Evolutionary conservation across 257 asterid species (phyloP), one percentile per base, ranked within the genome.

Genomic region (Parsonsia alboflavescens): DNA sequence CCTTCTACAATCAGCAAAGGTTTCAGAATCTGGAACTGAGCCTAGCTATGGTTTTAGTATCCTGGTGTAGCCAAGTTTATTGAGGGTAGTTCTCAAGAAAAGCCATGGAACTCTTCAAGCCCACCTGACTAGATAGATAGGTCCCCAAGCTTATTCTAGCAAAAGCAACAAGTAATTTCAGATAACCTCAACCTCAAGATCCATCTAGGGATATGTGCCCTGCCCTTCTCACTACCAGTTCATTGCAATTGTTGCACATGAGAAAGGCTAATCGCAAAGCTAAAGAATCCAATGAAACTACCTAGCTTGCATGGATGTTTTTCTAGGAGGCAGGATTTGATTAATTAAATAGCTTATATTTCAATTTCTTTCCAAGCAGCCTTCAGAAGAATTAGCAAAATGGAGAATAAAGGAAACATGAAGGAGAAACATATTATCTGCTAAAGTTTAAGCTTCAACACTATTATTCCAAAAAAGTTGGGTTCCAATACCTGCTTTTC

Each of bases 401-500:
- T 4, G 15, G 53, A 58, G 64, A 24, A 28, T 61, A 41, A 6
- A 62, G 39, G n/a, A 13, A n/a, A 21, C 30, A 4, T 30, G 33
- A 26, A 24, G 30, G 9, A 21, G 28, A 4, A 13, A 54, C 48
- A n/a, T 63, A 26, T 30, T 46, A 19, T 65, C n/a, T 50, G 46
- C 7, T 19, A 48, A 52, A 64, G 36, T 4, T 74, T 16, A 2
- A 22, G 66, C 30, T 26, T 17, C 36, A 17, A 19, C 3, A 64
- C 57, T 46, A 74, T 30, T 12, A 22, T 28, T 44, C 22, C 45
- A 64, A 64, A 44, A 26, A 48, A 73, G 41, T 52, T 22, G 53
- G 74, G 45, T 48, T 11, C 73, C 50, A 22, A 53, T 90, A 95
- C 99, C 99, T 92, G 97, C 70, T 89, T 95, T 71, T 90, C 99